Evolutionary conservation across 768 basidiomycete species (phyloP).

Genomic region (Mycena latifolia): DNA sequence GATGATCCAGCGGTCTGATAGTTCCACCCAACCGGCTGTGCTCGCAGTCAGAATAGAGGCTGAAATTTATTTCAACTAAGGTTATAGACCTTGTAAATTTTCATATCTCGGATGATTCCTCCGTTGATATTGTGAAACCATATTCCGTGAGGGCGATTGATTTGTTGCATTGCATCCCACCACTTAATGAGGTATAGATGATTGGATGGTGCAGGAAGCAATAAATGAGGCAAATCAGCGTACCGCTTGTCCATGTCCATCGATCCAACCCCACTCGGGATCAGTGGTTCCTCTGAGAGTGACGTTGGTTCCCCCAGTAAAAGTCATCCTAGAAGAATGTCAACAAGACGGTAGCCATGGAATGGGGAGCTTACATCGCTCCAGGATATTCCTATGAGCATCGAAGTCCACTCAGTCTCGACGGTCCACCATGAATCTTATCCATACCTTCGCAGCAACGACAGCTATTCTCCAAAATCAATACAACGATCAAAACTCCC

Average conservation of each 20-base stretch:
- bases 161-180: constrained; percentile 52
- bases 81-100: constrained; percentile 39
- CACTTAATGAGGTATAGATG: constrained; percentile 40
- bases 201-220: constrained; percentile 22
- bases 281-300: constrained; percentile 52
- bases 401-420: constrained; percentile 16
- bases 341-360: constrained; percentile 14
- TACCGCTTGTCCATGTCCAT: constrained; percentile 49
- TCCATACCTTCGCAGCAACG: constrained; percentile 30
- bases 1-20: constrained; percentile 47
- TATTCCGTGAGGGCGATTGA: constrained; percentile 50
- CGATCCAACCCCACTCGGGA: constrained; percentile 54
- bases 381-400: constrained; percentile 23
- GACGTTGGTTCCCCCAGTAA: constrained; percentile 50
- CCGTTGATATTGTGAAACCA: constrained; percentile 48
- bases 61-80: constrained; percentile 27
- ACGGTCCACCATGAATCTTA: constrained; percentile 15
- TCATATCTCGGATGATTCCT: constrained; percentile 50
- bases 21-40: constrained; percentile 52
- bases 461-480: constrained; percentile 27
- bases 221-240: constrained; percentile 14
- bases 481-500: constrained; percentile 20
- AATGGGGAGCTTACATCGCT: constrained; percentile 21
- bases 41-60: constrained; percentile 10
- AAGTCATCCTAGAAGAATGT: constrained; percentile 45